Evolutionary conservation across 208 protist species (phyloP), one percentile per base, ranked within the genome.

Genomic region (Leptomonas pyrrhocoris): DNA sequence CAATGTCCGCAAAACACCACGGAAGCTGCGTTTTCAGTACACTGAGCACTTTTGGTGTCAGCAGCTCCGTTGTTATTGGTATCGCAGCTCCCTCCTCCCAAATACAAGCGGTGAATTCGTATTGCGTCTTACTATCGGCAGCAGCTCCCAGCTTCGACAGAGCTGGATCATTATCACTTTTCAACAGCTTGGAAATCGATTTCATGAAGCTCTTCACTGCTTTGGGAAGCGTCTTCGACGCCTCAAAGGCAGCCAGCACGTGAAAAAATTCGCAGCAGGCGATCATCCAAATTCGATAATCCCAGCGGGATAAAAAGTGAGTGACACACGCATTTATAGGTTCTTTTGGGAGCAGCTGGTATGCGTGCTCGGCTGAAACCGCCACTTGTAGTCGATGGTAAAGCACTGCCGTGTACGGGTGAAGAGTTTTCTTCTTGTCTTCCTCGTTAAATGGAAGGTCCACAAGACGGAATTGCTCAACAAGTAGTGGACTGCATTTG

Each of bases 261-360:
- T 84, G 79, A 27, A 85, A 83, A 25, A 80, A 81, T 61, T 91
- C 85, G 49, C 82, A 88, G 54, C 80, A 86, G 21, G 73, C 64
- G 30, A 88, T 31, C 68, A 88, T 74, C 85, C 85, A 91, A 23
- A 80, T 54, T 48, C 80, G 73, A 40, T 79, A 85, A 30, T 88
- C 80, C 57, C 85, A 83, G n/a, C 75, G 58, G 11, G 53, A 43
- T 16, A 77, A 19, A 51, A 77, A 67, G 16, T 68, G 13, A 0
- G 57, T 57, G 21, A 61, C 51, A 34, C 42, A 40, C 19, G 49
- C 21, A 57, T 43, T 55, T 15, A 54, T 54, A n/a, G 67, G 25
- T n/a, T 72, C 50, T 50, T 68, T 61, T 23, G 36, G 43, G 1
- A 25, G 42, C 2, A 48, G 19, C 11, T 62, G 43, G 18, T 42